Evolutionary conservation across 148 eudicot species (phyloP).

Genomic region (Hydrangea macrophylla): DNA sequence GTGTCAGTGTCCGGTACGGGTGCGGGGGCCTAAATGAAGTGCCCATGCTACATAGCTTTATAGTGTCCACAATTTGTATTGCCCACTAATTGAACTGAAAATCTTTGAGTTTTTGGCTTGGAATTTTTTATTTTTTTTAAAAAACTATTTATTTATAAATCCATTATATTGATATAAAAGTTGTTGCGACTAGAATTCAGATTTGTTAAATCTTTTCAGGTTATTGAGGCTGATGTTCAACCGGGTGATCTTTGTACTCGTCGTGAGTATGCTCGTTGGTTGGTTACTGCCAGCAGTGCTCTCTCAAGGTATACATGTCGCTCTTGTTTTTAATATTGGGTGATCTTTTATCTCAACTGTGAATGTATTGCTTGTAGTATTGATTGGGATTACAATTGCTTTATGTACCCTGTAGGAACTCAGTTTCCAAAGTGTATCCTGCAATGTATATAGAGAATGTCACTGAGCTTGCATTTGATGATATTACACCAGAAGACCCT

Average conservation of each 20-base stretch:
- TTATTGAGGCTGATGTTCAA: constrained; percentile 86
- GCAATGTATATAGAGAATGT: constrained; percentile 96
- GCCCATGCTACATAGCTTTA: too few species aligned
- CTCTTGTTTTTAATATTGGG: constrained; percentile 4
- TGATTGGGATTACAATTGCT: constrained; percentile 5
- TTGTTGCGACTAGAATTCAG: constrained; percentile 4
- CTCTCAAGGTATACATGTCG: constrained; percentile 68
- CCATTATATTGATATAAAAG: not conserved
- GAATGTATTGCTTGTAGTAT: not conserved
- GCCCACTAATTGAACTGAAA: not conserved
- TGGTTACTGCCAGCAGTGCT: constrained; percentile 85
- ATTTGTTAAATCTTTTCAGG: constrained; percentile 37
- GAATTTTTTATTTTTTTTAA: not conserved
- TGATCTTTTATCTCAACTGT: not conserved
- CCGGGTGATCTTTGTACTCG: constrained; percentile 91
- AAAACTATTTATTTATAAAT: not conserved
- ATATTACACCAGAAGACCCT: constrained; percentile 91
- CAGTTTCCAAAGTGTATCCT: constrained; percentile 85
- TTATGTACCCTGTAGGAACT: constrained; percentile 42
- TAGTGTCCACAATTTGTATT: not conserved
- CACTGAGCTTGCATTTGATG: constrained; percentile 93
- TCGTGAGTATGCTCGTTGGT: constrained; percentile 98
- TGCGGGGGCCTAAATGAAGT: too few species aligned
- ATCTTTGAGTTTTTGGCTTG: not conserved
- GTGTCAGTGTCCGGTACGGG: too few species aligned